Evolutionary conservation across 2,329 filamentous ascomycete species (phyloP).

Genomic region (Alternaria tenuissima): DNA sequence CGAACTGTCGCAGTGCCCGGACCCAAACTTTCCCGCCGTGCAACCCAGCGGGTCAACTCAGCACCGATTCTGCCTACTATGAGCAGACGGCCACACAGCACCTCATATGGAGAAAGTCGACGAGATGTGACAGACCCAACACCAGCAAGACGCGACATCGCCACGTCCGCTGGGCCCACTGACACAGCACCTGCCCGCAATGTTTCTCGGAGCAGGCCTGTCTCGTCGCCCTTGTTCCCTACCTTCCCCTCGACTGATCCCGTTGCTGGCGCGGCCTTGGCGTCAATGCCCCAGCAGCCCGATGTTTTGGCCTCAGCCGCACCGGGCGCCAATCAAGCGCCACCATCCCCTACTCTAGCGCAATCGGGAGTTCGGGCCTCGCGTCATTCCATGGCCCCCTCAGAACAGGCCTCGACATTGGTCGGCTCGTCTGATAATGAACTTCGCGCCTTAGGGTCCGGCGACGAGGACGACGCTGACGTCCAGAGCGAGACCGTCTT

Average conservation of each 20-base stretch:
- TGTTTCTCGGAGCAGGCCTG: constrained; percentile 15
- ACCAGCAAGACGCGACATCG: constrained; percentile 41
- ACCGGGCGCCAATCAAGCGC: constrained; percentile 43
- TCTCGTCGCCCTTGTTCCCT: constrained; percentile 36
- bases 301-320: constrained; percentile 41
- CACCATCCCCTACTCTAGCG: constrained; percentile 46
- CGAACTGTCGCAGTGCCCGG: constrained; percentile 38
- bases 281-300: constrained; percentile 45
- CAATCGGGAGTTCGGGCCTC: constrained; percentile 54
- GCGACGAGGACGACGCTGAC: constrained; percentile 80
- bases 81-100: constrained; percentile 49
- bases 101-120: constrained; percentile 48
- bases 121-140: constrained; percentile 48
- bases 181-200: constrained; percentile 19
- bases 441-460: constrained; percentile 68
- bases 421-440: constrained; percentile 74
- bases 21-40: constrained; percentile 37
- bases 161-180: constrained; percentile 35
- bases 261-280: constrained; percentile 34
- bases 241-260: constrained; percentile 26
- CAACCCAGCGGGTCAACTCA: constrained; percentile 46
- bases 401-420: constrained; percentile 70
- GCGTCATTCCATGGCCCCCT: constrained; percentile 64
- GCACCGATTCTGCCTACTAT: constrained; percentile 48
- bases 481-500: constrained; percentile 79